Conservation (phyloP, 2,329 filamentous ascomycete species). For the Colletotrichum plurivorum region DNA sequence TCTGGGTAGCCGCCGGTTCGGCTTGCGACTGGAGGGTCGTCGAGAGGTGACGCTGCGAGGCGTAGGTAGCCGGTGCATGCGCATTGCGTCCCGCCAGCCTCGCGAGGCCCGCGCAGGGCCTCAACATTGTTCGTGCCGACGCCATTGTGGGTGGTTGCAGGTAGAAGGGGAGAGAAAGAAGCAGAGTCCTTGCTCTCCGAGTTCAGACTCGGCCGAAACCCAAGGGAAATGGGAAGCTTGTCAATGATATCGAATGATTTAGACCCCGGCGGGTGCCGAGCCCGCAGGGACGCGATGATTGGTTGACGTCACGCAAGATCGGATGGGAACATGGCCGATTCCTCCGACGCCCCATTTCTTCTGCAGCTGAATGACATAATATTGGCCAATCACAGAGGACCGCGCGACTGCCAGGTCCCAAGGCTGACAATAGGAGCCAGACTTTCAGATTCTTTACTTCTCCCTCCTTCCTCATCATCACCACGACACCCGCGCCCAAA, state of each 20-base stretch:
- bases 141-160: slow-evolving; percentile 29
- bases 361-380: slow-evolving; percentile 41
- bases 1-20: slow-evolving; percentile 19
- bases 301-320: slow-evolving; percentile 25
- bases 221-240: slow-evolving; percentile 18
- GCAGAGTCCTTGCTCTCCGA: not conserved
- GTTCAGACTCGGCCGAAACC: slow-evolving; percentile 21
- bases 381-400: slow-evolving; percentile 37
- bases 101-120: slow-evolving; percentile 12
- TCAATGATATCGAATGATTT: slow-evolving; percentile 40
- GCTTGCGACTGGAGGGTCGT: slow-evolving; percentile 24
- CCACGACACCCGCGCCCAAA: not conserved
- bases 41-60: slow-evolving; percentile 27
- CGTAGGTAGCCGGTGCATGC: slow-evolving; percentile 20
- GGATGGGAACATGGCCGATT: slow-evolving; percentile 27
- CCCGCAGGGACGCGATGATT: slow-evolving; percentile 20
- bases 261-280: slow-evolving; percentile 20
- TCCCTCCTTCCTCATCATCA: slow-evolving; percentile 8
- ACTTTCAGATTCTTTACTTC: slow-evolving; percentile 15
- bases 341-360: slow-evolving; percentile 24
- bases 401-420: slow-evolving; percentile 22
- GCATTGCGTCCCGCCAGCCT: slow-evolving; percentile 6
- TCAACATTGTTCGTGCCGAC: slow-evolving; percentile 16
- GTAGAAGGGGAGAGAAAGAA: not conserved
- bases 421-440: slow-evolving; percentile 38